Base-by-base conservation (phyloP, 2,329 filamentous ascomycete genomes). In the Amauroascus verrucosus region DNA sequence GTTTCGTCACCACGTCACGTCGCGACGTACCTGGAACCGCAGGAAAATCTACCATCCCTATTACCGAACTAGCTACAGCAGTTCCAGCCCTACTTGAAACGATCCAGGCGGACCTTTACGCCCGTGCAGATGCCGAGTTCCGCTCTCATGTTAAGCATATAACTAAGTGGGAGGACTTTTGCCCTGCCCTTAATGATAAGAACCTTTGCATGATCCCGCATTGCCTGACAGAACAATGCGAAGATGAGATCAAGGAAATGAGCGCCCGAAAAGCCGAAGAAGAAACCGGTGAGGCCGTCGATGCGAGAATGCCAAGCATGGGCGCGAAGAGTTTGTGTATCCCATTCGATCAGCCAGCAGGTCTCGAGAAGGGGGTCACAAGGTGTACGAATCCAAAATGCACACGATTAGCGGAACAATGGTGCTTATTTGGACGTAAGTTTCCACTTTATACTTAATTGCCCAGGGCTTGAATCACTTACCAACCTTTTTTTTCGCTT, bases 341-440 rank as follows among this genome's bases (percentile, higher is more conserved):
- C 74, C 84, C 84, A 47, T 91, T 90, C 61, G 85, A 93, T 58
- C 88, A 95, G 80, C 90, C 90, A 37, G 81, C 85, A 63, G 86
- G 85, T 22, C 75, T 94, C 58, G 79, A 85, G 58, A 75, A 81
- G 60, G 90, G 87, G 48, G 84, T 87, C 73, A 95, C 88, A 55
- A 90, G 93, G 72, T 98, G 93, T 68, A 77, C 91, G 63, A 96
- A 87, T 77, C 91, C 91, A 40, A 85, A 91, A 65, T 97, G 91
- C 73, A 75, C 76, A 57, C 77, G 76, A 59, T 73, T 82, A 48
- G 91, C 91, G 16, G 82, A 91, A 76, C 80, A 84, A 64, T 97
- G 88, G 85, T 86, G 87, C 70, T 85, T 96, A 83, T 97, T 96
- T 71, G 91, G 91, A 64, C 56, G 57, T 59, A 55, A 56, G 57